Percentiles rank a stretch among this genome's conserved stretches.
Conservation (phyloP, 1,284 basidiomycete genomes). For the Austropuccinia psidii region DNA sequence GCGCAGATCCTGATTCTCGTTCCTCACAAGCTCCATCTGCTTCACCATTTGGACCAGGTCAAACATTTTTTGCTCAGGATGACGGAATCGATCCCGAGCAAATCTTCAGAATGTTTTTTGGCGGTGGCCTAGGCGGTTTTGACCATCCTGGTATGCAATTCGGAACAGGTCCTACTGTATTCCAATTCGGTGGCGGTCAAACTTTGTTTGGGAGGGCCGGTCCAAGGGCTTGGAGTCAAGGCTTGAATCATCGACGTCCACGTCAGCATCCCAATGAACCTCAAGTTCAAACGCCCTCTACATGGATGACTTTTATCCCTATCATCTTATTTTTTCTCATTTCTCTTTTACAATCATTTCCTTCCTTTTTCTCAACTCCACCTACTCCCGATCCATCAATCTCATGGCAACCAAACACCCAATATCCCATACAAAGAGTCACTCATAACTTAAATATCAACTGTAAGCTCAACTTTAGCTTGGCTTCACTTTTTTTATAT, state of each 20-base stretch:
- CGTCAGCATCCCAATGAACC: not conserved
- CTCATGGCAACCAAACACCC: slow-evolving; percentile 56
- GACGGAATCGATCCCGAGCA: slow-evolving; percentile 91
- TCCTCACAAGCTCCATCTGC: slow-evolving; percentile 55
- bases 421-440: slow-evolving; percentile 44
- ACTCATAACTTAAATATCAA: not conserved
- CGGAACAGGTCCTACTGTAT: slow-evolving; percentile 50
- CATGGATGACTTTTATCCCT: slow-evolving; percentile 72
- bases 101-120: slow-evolving; percentile 98
- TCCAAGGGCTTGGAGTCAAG: not conserved
- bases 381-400: slow-evolving; percentile 71
- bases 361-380: slow-evolving; percentile 61
- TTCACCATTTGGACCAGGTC: slow-evolving; percentile 48
- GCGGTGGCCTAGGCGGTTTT: slow-evolving; percentile 55
- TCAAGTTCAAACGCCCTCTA: slow-evolving; percentile 10
- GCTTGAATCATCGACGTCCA: not conserved
- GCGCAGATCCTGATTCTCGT: slow-evolving; percentile 75
- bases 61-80: slow-evolving; percentile 50
- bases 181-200: slow-evolving; percentile 55
- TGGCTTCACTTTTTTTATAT: not conserved
- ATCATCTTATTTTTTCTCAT: slow-evolving; percentile 73
- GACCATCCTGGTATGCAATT: slow-evolving; percentile 50
- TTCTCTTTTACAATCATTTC: slow-evolving; percentile 75
- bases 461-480: slow-evolving; percentile 16
- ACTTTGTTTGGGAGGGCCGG: slow-evolving; percentile 48